Evolutionary conservation across 2,329 filamentous ascomycete genomes (phyloP).

Genomic region (Fusarium sp.): DNA sequence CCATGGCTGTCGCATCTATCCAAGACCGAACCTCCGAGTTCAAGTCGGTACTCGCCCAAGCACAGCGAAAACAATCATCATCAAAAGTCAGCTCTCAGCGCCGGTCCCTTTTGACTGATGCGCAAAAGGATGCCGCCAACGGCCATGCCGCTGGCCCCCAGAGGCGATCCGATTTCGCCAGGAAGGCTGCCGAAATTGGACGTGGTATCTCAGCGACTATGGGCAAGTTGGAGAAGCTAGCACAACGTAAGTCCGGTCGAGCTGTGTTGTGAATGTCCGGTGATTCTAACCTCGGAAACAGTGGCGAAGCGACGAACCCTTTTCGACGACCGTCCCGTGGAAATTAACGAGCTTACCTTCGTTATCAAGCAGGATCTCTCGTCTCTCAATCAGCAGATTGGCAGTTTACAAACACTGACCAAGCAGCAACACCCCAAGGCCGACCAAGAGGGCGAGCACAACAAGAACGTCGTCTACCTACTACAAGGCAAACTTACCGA

Average conservation of each 20-base stretch:
- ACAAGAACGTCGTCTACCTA: constrained; percentile 95
- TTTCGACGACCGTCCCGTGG: constrained; percentile 95
- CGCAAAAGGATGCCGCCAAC: constrained; percentile 76
- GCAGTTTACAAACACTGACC: constrained; percentile 82
- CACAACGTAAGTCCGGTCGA: constrained; percentile 73
- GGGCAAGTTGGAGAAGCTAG: constrained; percentile 93
- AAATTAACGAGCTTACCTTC: constrained; percentile 97
- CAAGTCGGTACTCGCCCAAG: constrained; percentile 88
- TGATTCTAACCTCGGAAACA: constrained; percentile 51
- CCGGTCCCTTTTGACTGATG: constrained; percentile 82
- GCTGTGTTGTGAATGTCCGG: not conserved
- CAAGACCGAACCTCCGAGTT: constrained; percentile 98
- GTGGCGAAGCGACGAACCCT: constrained; percentile 97
- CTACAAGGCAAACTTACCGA: constrained; percentile 93
- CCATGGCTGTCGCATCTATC: constrained; percentile 81
- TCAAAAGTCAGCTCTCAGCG: constrained; percentile 85
- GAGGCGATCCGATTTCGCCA: constrained; percentile 91
- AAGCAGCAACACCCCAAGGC: constrained; percentile 80
- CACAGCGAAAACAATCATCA: constrained; percentile 83
- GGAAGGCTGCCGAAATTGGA: constrained; percentile 91
- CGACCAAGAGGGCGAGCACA: constrained; percentile 93
- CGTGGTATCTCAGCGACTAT: constrained; percentile 92
- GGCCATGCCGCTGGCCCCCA: constrained; percentile 62
- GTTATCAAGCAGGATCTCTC: constrained; percentile 98
- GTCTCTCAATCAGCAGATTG: constrained; percentile 87